Evolutionary conservation across 2,329 filamentous ascomycete genomes (phyloP), one percentile per base, ranked within the genome.

Genomic region (Neonectria ditissima): DNA sequence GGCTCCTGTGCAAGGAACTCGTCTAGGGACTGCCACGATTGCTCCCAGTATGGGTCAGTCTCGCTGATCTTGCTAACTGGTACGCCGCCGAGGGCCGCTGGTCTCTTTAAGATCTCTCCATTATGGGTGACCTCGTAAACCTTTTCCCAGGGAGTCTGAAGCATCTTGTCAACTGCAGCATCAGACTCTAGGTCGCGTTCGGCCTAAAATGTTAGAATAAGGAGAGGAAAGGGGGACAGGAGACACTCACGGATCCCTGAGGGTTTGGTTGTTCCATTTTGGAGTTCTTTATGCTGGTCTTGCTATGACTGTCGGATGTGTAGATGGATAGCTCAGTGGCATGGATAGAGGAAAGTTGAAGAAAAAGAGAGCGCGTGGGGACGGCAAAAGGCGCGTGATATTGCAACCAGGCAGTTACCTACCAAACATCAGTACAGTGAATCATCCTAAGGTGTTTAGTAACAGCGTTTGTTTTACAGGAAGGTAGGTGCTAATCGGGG

Each of bases 61-160:
- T 80, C 78, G 1, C 48, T 63, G 20, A 79, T 72, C 14, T 71
- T 75, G 4, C 52, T 28, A 0, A 78, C 65, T 0, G 78, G 77
- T 0, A 72, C 70, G 1, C 75, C 73, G 2, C 65, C 59, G 1
- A 80, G 64, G 10, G 67, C 62, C 0, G 56, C 26, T 0, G 78
- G 78, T 3, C 55, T 44, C 0, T 65, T 44, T 45, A 75, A 80
- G 0, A 64, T 67, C 2, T 50, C 55, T 0, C 73, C 73, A 9
- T 77, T 70, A 0, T 55, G 51, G 14, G 65, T 75, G 13, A 72
- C 37, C 1, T 58, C 6, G 37, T 70, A 74, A 10, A 76, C 66
- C 1, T 45, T 22, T 2, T 66, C 59, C 28, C 66, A 69, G 1
- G 61, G 56, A 1, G 65, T 69, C 22, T 47, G 24, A 5, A 74